Evolutionary conservation across 345 rosid species (phyloP), one percentile per base, ranked within the genome.

Genomic region (Aethionema arabicum): DNA sequence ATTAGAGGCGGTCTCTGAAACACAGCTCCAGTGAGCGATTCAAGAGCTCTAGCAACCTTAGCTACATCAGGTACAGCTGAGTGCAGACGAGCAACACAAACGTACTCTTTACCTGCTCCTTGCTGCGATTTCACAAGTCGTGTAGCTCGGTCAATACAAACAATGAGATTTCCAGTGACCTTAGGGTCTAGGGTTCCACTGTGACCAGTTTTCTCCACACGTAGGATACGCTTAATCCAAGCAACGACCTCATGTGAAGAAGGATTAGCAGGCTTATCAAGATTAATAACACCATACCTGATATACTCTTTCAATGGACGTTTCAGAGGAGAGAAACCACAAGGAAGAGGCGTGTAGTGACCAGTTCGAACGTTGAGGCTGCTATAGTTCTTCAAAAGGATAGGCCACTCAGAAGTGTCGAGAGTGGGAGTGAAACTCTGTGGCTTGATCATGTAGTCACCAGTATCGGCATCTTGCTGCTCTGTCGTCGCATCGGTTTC

Each of bases 231-330:
- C 60, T 92, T 92, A 41, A 92, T 90, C 98, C 97, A 92, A 6
- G 98, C 98, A 8, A 92, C 98, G 15, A 92, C 98, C 78, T 92
- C 98, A 33, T 92, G 98, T 0, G 98, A 92, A 10, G 98, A 92
- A 0, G 98, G 98, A 64, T 92, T 92, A 11, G 98, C 84, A 0
- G 98, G 98, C 53, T 92, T 92, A 41, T 92, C 98, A 8, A 92
- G 95, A 55, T 92, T 92, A 56, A 92, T 51, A 35, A 92, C 41
- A 8, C 98, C 97, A 72, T 92, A 92, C 74, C 85, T 78, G 75
- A 89, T 77, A 72, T 91, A 91, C 7, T 88, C 95, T 27, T 70
- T 77, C 4, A 88, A 80, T 0, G 98, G 98, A 0, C 96, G 95
- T 60, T 88, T 91, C 52, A 91, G 91, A 5, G 98, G 98, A 14